Percentiles rank a stretch among this genome's conserved stretches.
Conservation (phyloP, 768 basidiomycete species). For the Boletellus emodensis region DNA sequence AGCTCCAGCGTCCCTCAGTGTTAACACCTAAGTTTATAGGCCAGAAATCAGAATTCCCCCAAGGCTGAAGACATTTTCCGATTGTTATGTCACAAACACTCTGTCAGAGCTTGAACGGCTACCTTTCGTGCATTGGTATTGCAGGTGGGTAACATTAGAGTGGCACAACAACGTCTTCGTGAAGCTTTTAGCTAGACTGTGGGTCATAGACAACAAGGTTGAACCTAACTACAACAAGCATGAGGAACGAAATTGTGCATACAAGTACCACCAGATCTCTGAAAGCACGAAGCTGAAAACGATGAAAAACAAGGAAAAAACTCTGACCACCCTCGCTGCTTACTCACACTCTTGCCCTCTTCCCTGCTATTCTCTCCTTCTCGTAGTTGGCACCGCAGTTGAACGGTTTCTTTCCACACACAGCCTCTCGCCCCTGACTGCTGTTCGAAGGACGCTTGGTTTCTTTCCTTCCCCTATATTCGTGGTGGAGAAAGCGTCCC, state of each 20-base stretch:
- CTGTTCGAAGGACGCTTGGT: conserved; percentile 27
- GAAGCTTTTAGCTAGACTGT: no score
- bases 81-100: no score
- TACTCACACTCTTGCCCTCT: conserved; percentile 14
- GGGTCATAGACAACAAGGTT: not conserved
- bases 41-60: no score
- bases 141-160: no score
- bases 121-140: no score
- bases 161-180: no score
- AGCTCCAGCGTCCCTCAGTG: no score
- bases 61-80: no score
- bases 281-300: conserved; percentile 11
- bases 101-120: no score
- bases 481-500: conserved; percentile 8
- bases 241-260: conserved; percentile 13
- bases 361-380: conserved; percentile 40
- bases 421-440: not conserved
- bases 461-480: conserved; percentile 9
- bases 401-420: conserved; percentile 34
- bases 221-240: not conserved
- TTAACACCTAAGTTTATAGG: no score
- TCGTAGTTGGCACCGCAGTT: conserved; percentile 76
- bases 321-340: not conserved
- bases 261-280: not conserved
- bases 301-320: not conserved